Evolutionary conservation across 208 protist genomes (phyloP).

Genomic region (Trypanosoma mega): DNA sequence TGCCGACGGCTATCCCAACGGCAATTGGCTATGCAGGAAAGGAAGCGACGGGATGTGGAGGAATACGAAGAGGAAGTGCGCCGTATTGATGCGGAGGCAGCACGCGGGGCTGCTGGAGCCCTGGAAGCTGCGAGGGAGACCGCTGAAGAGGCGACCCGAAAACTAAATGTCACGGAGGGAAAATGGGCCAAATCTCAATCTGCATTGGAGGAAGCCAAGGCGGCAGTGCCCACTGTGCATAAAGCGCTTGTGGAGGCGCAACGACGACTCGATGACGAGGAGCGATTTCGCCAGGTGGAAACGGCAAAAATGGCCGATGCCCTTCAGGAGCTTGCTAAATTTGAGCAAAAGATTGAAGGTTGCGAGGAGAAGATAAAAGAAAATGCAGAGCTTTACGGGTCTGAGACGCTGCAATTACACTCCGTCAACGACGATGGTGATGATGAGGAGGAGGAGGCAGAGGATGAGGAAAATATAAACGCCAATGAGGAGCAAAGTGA

Average conservation of each 20-base stretch:
- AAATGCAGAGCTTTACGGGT: constrained; percentile 86
- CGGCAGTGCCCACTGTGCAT: constrained; percentile 57
- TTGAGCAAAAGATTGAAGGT: constrained; percentile 85
- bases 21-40: constrained; percentile 71
- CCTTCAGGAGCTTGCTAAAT: constrained; percentile 82
- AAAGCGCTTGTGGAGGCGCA: constrained; percentile 66
- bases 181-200: constrained; percentile 55
- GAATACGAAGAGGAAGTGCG: constrained; percentile 63
- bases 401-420: constrained; percentile 66
- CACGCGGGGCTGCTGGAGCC: constrained; percentile 52
- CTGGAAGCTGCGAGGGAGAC: constrained; percentile 41
- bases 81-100: constrained; percentile 59
- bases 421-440: background rate
- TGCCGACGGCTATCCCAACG: constrained; percentile 67
- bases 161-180: constrained; percentile 60
- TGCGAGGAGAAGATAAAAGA: constrained; percentile 85
- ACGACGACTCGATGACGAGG: constrained; percentile 74
- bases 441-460: constrained; percentile 11
- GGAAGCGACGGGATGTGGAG: constrained; percentile 47
- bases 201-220: constrained; percentile 46
- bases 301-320: constrained; percentile 74
- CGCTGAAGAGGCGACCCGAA: constrained; percentile 45
- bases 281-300: constrained; percentile 79
- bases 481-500: constrained; percentile 37
- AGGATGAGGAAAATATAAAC: constrained; percentile 3